Conservation (phyloP, 2,329 filamentous ascomycete species). For the Cytospora chrysosperma region DNA sequence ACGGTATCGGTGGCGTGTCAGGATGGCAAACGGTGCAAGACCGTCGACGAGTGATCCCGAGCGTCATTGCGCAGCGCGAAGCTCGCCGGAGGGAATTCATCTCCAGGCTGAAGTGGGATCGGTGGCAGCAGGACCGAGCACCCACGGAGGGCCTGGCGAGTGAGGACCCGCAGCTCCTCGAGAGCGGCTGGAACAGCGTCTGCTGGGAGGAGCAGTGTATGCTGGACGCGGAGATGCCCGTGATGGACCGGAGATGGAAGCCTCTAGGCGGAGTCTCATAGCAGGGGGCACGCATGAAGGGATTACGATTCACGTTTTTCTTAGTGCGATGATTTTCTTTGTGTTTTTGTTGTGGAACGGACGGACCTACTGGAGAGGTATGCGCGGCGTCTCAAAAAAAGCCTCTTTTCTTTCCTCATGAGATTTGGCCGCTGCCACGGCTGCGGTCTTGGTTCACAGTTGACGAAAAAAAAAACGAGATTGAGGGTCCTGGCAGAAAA, state of each 20-base stretch:
- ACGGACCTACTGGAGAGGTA: not conserved
- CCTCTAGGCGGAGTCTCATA: constrained; percentile 31
- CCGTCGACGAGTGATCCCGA: constrained; percentile 48
- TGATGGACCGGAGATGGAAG: constrained; percentile 46
- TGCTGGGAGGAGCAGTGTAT: constrained; percentile 49
- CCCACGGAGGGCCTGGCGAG: constrained; percentile 34
- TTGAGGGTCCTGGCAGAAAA: constrained; percentile 14
- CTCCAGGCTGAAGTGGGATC: constrained; percentile 13
- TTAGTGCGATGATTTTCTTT: not conserved
- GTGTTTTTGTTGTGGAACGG: constrained; percentile 8
- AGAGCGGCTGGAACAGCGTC: constrained; percentile 46
- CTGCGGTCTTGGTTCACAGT: constrained; percentile 18
- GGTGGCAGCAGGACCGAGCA: constrained; percentile 7
- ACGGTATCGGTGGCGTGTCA: constrained; percentile 50
- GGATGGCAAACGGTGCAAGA: constrained; percentile 50
- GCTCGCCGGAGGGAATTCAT: constrained; percentile 44
- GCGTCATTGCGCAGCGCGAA: constrained; percentile 58
- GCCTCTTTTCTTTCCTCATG: not conserved
- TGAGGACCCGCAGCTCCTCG: constrained; percentile 37
- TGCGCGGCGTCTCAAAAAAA: constrained; percentile 18
- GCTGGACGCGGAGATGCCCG: constrained; percentile 41
- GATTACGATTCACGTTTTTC: not conserved
- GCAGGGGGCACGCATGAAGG: not conserved
- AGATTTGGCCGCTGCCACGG: constrained; percentile 10
- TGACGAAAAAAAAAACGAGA: constrained; percentile 9